Percentiles rank a stretch among this genome's conserved stretches.
Evolutionary conservation across 306 rosid genomes (phyloP).

Genomic region (Carpinus fangiana): DNA sequence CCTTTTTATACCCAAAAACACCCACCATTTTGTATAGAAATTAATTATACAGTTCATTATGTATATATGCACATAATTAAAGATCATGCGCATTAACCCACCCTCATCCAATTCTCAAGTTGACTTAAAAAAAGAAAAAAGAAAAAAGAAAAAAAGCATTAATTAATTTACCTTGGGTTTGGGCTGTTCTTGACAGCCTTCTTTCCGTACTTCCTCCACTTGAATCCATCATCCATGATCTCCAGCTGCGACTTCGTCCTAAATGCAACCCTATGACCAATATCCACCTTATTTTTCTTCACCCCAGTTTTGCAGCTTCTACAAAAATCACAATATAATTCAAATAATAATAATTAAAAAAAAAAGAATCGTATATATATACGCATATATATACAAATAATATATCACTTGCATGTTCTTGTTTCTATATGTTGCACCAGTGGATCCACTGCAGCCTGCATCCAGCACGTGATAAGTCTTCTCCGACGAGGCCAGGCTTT

Average conservation of each 20-base stretch:
- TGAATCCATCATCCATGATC: conserved; percentile 81
- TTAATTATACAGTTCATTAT: neutral
- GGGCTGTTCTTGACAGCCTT: conserved; percentile 66
- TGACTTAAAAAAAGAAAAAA: no score
- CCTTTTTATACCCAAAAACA: no score
- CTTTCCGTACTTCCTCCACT: conserved; percentile 87
- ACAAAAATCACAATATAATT: conserved; percentile 2
- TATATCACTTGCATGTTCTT: conserved; percentile 36
- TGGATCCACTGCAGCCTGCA: conserved; percentile 30
- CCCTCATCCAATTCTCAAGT: neutral
- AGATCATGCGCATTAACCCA: neutral
- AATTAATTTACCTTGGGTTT: conserved; percentile 47
- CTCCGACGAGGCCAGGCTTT: conserved; percentile 47
- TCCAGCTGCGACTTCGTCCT: conserved; percentile 67
- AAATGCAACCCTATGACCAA: conserved; percentile 51
- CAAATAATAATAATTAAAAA: no score
- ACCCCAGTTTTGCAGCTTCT: conserved; percentile 39
- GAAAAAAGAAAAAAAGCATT: no score
- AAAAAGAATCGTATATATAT: no score
- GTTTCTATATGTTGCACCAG: conserved; percentile 33
- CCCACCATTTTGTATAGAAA: neutral
- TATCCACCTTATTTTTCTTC: conserved; percentile 32
- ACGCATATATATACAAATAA: no score
- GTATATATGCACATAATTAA: neutral
- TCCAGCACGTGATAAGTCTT: conserved; percentile 10